A percentile compares a stretch with the other conserved stretches of the same genome.
Evolutionary conservation across 1,284 basidiomycete species (phyloP).

Genomic region (Afroboletus lepidellus): DNA sequence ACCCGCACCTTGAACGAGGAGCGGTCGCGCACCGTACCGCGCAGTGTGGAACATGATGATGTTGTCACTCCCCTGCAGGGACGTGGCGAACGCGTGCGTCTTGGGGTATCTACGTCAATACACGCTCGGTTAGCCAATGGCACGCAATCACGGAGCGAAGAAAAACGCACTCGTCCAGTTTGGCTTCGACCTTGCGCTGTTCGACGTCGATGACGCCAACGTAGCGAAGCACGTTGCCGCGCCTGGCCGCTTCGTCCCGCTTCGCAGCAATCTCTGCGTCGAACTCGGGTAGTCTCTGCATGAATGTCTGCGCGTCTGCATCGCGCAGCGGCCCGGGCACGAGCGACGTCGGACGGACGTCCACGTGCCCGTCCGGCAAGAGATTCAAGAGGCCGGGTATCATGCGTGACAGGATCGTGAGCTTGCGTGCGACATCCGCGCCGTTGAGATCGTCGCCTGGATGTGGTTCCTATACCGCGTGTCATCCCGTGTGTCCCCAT

Average conservation of each 20-base stretch:
- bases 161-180: slow-evolving; percentile 72
- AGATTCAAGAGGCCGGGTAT: slow-evolving; percentile 55
- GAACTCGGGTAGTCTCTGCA: slow-evolving; percentile 78
- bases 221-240: slow-evolving; percentile 86
- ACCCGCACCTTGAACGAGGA: slow-evolving; percentile 94
- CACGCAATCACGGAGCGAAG: neutral
- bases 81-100: slow-evolving; percentile 92
- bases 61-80: slow-evolving; percentile 94
- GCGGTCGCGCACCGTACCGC: slow-evolving; percentile 78
- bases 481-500: neutral
- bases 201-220: slow-evolving; percentile 91
- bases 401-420: slow-evolving; percentile 90
- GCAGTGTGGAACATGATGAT: slow-evolving; percentile 97
- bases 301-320: slow-evolving; percentile 81
- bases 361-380: slow-evolving; percentile 70
- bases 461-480: slow-evolving; percentile 78
- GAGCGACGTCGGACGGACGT: slow-evolving; percentile 83
- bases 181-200: slow-evolving; percentile 57
- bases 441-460: slow-evolving; percentile 96
- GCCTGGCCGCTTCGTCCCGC: slow-evolving; percentile 72
- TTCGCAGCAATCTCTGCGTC: slow-evolving; percentile 80
- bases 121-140: slow-evolving; percentile 5
- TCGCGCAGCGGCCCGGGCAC: slow-evolving; percentile 76
- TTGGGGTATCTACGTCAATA: slow-evolving; percentile 69
- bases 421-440: slow-evolving; percentile 94